A percentile compares a stretch with the other conserved stretches of the same genome.
Evolutionary conservation across 805 yeast species (phyloP).

Genomic region (Candida loeiensis): DNA sequence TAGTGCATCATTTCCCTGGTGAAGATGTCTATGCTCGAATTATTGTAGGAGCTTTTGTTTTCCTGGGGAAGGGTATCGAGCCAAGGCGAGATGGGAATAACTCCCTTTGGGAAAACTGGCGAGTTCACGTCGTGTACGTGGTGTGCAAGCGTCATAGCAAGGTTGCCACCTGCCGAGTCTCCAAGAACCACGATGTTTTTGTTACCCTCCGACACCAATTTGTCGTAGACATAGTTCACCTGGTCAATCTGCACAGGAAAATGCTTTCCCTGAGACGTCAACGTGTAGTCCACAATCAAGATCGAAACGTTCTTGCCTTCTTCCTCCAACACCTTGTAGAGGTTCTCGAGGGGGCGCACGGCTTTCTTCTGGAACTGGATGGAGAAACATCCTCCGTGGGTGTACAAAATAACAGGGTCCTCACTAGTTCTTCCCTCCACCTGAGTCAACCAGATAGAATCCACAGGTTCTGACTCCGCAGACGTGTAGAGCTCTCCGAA

Average conservation of each 20-base stretch:
- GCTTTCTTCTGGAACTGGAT: constrained; percentile 7
- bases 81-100: constrained; percentile 11
- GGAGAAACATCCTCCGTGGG: constrained; percentile 14
- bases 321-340: constrained; percentile 1
- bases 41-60: constrained; percentile 3
- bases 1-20: constrained; percentile 1
- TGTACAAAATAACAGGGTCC: constrained; percentile 10
- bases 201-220: constrained; percentile 10
- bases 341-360: constrained; percentile 9
- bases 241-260: constrained; percentile 11
- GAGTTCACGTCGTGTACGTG: background rate
- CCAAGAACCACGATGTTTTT: constrained; percentile 10
- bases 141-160: constrained; percentile 4
- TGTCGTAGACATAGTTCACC: constrained; percentile 6
- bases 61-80: constrained; percentile 4
- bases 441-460: constrained; percentile 4
- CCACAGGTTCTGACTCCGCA: constrained; percentile 1
- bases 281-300: constrained; percentile 11
- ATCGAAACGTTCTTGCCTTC: constrained; percentile 5
- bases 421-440: background rate
- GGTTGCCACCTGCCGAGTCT: constrained; percentile 14
- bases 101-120: constrained; percentile 8
- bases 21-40: constrained; percentile 7
- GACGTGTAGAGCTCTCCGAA: background rate
- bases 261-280: constrained; percentile 4